Conservation (phyloP, 441 rosid genomes). For the Brassica hybrid region DNA sequence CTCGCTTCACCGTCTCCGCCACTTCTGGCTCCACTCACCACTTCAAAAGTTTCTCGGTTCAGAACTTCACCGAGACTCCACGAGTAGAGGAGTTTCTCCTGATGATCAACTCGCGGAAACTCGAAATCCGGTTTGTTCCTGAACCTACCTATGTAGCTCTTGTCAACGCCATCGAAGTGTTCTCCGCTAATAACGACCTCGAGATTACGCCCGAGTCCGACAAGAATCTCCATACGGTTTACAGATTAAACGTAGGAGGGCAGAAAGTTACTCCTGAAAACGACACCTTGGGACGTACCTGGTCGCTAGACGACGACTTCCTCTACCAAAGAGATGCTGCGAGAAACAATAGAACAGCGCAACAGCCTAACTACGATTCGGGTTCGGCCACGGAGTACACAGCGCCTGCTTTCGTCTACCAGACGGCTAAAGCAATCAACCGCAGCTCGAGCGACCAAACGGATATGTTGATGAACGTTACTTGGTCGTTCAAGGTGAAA, state of each 20-base stretch:
- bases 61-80: not conserved
- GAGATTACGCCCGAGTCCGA: not conserved
- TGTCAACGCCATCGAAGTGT: not conserved
- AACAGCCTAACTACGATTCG: constrained; percentile 5
- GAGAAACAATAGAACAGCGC: not conserved
- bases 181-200: not conserved
- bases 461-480: not conserved
- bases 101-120: not conserved
- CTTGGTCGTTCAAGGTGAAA: constrained; percentile 36
- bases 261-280: constrained; percentile 2
- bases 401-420: constrained; percentile 38
- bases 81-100: not conserved
- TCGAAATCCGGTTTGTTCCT: not conserved
- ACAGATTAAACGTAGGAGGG: constrained; percentile 42
- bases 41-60: not conserved
- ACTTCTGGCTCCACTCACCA: constrained; percentile 3
- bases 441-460: not conserved
- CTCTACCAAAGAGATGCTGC: constrained; percentile 14
- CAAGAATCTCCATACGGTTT: constrained; percentile 27
- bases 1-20: constrained; percentile 14
- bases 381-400: not conserved
- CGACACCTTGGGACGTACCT: constrained; percentile 33
- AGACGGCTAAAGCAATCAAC: constrained; percentile 21
- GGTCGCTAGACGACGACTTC: constrained; percentile 35
- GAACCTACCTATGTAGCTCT: not conserved